Evolutionary conservation across 768 basidiomycete species (phyloP), one percentile per base, ranked within the genome.

Genomic region (Serpula lacrymans): DNA sequence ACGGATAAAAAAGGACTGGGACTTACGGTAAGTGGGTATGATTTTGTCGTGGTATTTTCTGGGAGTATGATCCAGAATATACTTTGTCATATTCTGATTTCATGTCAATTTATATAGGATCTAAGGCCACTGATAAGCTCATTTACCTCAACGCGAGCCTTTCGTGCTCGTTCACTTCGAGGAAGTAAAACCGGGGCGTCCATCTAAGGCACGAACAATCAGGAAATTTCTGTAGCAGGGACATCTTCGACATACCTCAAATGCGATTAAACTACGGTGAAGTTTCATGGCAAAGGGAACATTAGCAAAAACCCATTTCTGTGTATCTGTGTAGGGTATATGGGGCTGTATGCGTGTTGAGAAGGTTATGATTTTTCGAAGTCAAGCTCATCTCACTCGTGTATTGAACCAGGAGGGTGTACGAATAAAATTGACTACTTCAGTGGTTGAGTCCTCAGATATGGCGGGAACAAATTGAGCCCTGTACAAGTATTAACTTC

Each of bases 341-440:
- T 56, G 53, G 20, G 49, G 46, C 52, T 49, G 32, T 48, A 63
- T 30, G 74, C 68, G 4, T 20, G 41, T 71, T 77, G 34, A 22
- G 8, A 6, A 42, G 20, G 21, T 35, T 9, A 18, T 11, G 20
- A 43, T 31, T 32, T n/a, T 12, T 24, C 14, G n/a, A 8, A 18
- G 9, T n/a, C n/a, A n/a, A 24, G 13, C 24, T 17, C 37, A 10
- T 36, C 69, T 50, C 50, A 82, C 80, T 45, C 72, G 70, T 2
- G 72, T 71, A 2, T 71, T 42, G 47, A 69, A 80, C 80, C 80
- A 85, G 43, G 77, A 74, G 5, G 80, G 80, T 23, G 76, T 80
- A 34, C 83, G 65, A 31, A 56, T 59, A 53, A 82, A 82, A 50
- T 86, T 80, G 37, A 76, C 61, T 12, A 82, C 67, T 33, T 73